Evolutionary conservation across 306 rosid species (phyloP).

Genomic region (Cajanus cajan): DNA sequence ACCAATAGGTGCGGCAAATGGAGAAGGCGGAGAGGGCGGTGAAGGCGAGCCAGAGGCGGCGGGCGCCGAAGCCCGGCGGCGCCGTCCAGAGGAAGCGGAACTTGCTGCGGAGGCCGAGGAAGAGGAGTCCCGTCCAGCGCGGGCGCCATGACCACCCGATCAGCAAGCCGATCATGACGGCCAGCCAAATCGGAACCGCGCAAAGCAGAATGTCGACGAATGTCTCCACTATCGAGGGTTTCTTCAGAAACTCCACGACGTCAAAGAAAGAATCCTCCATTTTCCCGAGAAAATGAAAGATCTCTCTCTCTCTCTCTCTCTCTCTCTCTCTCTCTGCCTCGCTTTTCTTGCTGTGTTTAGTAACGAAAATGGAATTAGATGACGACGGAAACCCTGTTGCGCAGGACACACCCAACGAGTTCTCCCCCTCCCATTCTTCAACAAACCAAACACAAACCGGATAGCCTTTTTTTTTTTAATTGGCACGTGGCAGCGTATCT

Average conservation of each 20-base stretch:
- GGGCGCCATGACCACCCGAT: constrained; percentile 99
- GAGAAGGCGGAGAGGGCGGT: constrained; percentile 95
- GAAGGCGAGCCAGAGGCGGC: constrained; percentile 90
- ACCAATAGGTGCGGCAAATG: constrained; percentile 74
- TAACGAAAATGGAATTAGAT: not conserved
- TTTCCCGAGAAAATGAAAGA: constrained; percentile 16
- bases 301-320: not conserved
- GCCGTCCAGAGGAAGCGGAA: constrained; percentile 84
- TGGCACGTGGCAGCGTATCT: constrained; percentile 30
- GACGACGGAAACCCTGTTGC: constrained; percentile 6
- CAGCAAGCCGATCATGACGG: constrained; percentile 87
- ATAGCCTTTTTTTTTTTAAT: not conserved
- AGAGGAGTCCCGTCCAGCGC: constrained; percentile 88
- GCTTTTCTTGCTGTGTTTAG: not conserved
- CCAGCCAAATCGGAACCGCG: constrained; percentile 96
- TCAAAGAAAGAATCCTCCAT: constrained; percentile 79
- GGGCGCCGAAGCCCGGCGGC: constrained; percentile 96
- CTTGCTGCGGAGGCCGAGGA: constrained; percentile 90
- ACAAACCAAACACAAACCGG: not conserved
- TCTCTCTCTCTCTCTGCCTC: not conserved
- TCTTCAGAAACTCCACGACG: constrained; percentile 66
- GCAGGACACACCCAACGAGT: constrained; percentile 24
- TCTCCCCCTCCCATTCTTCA: constrained; percentile 25
- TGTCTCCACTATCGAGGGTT: constrained; percentile 86
- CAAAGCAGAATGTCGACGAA: constrained; percentile 92